Evolutionary conservation across 2,329 filamentous ascomycete species (phyloP), one percentile per base, ranked within the genome.

Genomic region (Coleophoma cylindrospora): DNA sequence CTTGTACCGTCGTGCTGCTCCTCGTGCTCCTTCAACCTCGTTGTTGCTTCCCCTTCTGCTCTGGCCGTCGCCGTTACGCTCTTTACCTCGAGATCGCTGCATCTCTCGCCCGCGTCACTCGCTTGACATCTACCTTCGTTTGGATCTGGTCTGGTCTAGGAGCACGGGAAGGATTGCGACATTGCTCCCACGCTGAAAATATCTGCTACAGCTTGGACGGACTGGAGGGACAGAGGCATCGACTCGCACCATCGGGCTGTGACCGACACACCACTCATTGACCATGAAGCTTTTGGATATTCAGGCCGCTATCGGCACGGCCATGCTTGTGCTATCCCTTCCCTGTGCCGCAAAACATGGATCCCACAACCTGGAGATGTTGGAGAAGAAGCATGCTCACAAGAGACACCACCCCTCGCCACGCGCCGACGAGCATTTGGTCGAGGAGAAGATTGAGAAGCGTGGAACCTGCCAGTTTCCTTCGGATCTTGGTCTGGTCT

Each of bases 381-480:
- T 63, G 14, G 54, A 52, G 13, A 56, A 54, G 50, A 57, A 60
- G 48, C 63, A 65, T 48, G 43, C 41, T 15, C 53, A 64, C 47
- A 58, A 55, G 21, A 53, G 52, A 40, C 2, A 53, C 37, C 57
- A 61, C 43, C 43, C 57, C 40, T 64, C 60, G 34, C 57, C 60
- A 36, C 47, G 54, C 17, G 59, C 48, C 4, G 56, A 60, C 40
- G 43, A 38, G 4, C 27, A 27, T 27, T 6, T 27, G 27, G 51
- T 54, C 13, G 57, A 55, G 32, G 48, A 50, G 8, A 50, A 40
- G 15, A 38, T 65, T 50, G 48, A 59, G 48, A 63, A 63, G 54
- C 61, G 63, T 45, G 51, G 52, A 34, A 69, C 73, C 50, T 91
- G 88, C 68, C 62, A 74, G 49, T 87, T 91, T 60, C 87, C 88